A percentile compares a stretch with the other conserved stretches of the same genome.
Conservation (phyloP, 306 rosid species). For the Calophaca sinica region DNA sequence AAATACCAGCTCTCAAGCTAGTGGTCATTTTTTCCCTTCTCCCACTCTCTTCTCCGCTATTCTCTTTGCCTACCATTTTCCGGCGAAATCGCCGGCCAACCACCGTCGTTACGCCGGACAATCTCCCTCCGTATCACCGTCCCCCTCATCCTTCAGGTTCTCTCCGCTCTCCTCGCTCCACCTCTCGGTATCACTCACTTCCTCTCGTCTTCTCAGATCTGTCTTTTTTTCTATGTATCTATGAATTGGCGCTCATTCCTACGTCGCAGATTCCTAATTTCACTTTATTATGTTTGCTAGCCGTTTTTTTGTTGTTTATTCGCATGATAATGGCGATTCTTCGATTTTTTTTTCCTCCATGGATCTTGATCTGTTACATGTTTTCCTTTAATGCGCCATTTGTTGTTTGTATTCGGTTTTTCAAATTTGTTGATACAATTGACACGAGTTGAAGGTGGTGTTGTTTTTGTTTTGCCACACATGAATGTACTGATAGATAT, state of each 20-base stretch:
- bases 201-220: constrained; percentile 60
- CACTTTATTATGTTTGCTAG: not conserved
- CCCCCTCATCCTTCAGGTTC: constrained; percentile 50
- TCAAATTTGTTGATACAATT: constrained; percentile 19
- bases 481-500: constrained; percentile 10
- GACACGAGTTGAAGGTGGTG: constrained; percentile 1
- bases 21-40: constrained; percentile 39
- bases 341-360: not conserved
- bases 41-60: not conserved
- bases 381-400: constrained; percentile 33
- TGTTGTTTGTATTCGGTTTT: not conserved
- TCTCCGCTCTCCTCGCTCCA: not conserved
- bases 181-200: not conserved
- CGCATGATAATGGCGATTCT: constrained; percentile 2
- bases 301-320: not conserved
- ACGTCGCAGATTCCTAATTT: not conserved
- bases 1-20: constrained; percentile 37
- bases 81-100: constrained; percentile 61
- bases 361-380: constrained; percentile 65
- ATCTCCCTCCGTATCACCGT: constrained; percentile 16
- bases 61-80: constrained; percentile 32
- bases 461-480: not conserved
- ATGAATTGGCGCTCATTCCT: constrained; percentile 29
- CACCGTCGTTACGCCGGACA: constrained; percentile 49
- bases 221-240: constrained; percentile 23